These are phyloP conservation scores for Colletotrichum incanum DNA, from an alignment of 2,329 filamentous ascomycete genomes.

Conservation along the genomic window DNA sequence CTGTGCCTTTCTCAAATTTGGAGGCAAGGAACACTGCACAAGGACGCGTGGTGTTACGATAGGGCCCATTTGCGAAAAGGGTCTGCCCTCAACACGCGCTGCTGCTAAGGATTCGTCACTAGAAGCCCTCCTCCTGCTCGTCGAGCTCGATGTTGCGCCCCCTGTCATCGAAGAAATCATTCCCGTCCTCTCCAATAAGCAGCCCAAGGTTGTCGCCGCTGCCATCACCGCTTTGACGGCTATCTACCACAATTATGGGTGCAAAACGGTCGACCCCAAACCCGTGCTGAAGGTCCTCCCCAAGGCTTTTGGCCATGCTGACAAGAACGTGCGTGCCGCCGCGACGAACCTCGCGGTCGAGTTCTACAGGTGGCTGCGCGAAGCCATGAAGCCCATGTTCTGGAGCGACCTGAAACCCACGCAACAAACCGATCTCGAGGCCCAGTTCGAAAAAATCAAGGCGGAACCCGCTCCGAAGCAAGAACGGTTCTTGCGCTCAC, in stretches of 20 bases:
- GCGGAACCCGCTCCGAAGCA: conserved; percentile 90
- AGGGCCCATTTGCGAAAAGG: conserved; percentile 89
- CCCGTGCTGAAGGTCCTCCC: conserved; percentile 89
- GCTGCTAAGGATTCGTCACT: conserved; percentile 89
- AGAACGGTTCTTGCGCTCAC: conserved; percentile 87
- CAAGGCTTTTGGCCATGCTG: conserved; percentile 94
- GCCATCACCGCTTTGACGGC: conserved; percentile 83
- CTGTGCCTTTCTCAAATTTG: conserved; percentile 93
- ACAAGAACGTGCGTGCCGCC: conserved; percentile 97
- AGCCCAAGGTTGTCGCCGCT: conserved; percentile 85
- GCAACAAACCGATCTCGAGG: conserved; percentile 94
- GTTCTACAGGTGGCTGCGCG: conserved; percentile 95
- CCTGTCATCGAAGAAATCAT: conserved; percentile 93
- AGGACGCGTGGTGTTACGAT: conserved; percentile 85
- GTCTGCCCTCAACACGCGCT: conserved; percentile 87
- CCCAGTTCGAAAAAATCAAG: conserved; percentile 94
- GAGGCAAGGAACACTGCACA: conserved; percentile 83
- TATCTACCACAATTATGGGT: conserved; percentile 95
- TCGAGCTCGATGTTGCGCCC: conserved; percentile 89
- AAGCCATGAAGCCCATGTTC: conserved; percentile 98
- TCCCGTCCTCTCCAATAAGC: conserved; percentile 87
- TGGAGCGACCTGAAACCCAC: conserved; percentile 96
- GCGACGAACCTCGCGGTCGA: conserved; percentile 93
- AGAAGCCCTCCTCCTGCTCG: conserved; percentile 88
- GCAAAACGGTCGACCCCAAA: conserved; percentile 94